Conservation (phyloP, 192 early-diverging fungal genomes). For the Linnemannia hyalina region DNA sequence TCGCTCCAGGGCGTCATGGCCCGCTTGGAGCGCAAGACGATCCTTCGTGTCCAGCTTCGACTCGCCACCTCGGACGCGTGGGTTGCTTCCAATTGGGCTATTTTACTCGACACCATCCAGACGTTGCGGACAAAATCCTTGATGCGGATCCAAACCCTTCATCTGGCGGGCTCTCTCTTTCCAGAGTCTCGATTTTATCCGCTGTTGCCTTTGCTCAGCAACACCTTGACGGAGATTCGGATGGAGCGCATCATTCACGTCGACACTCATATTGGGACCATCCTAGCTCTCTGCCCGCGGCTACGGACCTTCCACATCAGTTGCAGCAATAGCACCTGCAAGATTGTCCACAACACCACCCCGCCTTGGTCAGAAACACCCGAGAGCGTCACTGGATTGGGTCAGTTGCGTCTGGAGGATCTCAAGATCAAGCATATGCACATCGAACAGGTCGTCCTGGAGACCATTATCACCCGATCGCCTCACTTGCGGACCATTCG, state of each 20-base stretch:
- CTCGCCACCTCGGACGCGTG: background rate
- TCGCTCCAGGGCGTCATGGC: conserved; percentile 2
- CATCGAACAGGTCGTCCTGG: background rate
- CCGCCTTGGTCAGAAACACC: background rate
- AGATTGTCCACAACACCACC: background rate
- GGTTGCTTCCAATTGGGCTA: background rate
- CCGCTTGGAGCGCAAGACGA: background rate
- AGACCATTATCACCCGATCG: conserved; percentile 1
- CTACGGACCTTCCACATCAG: background rate
- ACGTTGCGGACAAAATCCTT: conserved; percentile 1
- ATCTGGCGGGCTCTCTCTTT: background rate
- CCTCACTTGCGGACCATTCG: background rate
- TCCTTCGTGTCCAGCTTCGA: background rate
- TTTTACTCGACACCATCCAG: conserved; percentile 1
- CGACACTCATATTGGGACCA: background rate
- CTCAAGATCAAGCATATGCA: background rate
- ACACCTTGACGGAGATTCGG: background rate
- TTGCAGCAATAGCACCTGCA: conserved; percentile 1
- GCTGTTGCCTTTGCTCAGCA: background rate
- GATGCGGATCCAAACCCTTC: conserved; percentile 6
- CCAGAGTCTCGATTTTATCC: background rate
- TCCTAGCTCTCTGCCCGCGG: background rate
- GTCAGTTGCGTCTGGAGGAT: background rate
- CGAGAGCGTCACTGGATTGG: background rate
- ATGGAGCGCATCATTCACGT: background rate